Evolutionary conservation across 1,139 yeast species (phyloP), one percentile per base, ranked within the genome.

Genomic region (Lodderomyces parapsilosis): DNA sequence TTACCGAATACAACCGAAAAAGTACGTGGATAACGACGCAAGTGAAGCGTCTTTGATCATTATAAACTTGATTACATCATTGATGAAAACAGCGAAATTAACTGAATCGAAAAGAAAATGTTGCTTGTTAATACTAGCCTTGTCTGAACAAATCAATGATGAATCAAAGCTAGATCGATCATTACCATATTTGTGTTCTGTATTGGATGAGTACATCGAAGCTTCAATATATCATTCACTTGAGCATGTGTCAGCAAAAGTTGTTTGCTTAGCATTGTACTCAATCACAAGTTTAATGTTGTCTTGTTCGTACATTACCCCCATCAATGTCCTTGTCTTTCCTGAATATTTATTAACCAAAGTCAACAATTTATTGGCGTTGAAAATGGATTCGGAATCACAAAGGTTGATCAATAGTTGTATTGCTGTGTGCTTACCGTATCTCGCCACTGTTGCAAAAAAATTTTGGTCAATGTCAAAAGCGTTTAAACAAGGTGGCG

Each of bases 81-180:
- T 84, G 6, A 59, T 86, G 25, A 74, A 90, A 49, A 80, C 86
- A 43, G 74, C 90, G 0, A 76, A 77, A 8, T 78, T 80, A 24
- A 82, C 89, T 0, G 61, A 76, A 0, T 79, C 84, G 23, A 76
- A 89, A 51, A 60, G 85, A 4, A 79, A 80, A 54, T 94, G 93
- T 0, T 75, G 95, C 52, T 94, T 90, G 54, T 62, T 91, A 43
- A 75, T 93, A 2, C 60, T 89, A 10, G 89, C 89, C 0, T 68
- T 93, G 13, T 80, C 94, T 1, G 96, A 88, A 56, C 76, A 81
- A 47, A 70, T 89, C 2, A 78, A 80, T 34, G 98, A 93, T 57
- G 96, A 87, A 45, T 84, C 84, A 17, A 91, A 90, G 56, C 68
- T 93, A 38, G 98, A 93, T 59, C 67, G 97, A 38, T 81, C 93